phyloP scores from a whole-genome alignment of 1,284 basidiomycete species.

The Trichosporon ovoides region DNA sequence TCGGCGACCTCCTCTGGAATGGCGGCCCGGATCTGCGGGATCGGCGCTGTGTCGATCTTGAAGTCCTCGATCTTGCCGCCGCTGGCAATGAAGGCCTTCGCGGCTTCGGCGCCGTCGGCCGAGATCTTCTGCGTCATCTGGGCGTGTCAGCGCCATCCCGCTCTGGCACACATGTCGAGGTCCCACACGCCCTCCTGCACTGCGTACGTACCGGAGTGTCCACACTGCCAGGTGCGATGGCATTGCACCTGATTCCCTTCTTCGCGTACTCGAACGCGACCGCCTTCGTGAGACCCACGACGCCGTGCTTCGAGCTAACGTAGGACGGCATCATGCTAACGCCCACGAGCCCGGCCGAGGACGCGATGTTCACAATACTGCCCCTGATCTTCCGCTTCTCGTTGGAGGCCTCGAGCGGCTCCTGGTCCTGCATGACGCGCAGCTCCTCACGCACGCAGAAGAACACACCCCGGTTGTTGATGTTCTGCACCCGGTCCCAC shows the following conservation, averaged over 20 bases:
- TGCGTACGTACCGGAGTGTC: conserved; percentile 17
- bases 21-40: conserved; percentile 5
- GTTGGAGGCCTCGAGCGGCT: conserved; percentile 10
- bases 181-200: no score
- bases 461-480: conserved; percentile 28
- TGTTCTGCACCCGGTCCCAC: conserved; percentile 28
- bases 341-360: conserved; percentile 10
- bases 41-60: neutral
- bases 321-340: conserved; percentile 4
- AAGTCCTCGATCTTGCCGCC: neutral
- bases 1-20: conserved; percentile 33
- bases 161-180: no score
- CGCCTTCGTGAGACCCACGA: conserved; percentile 21
- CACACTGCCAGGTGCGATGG: conserved; percentile 20
- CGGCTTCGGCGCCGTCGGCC: neutral
- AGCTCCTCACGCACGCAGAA: conserved; percentile 24
- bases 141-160: neutral
- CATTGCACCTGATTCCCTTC: conserved; percentile 19
- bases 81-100: neutral
- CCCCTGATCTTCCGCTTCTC: conserved; percentile 15
- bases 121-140: neutral
- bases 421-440: conserved; percentile 22
- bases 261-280: conserved; percentile 18
- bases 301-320: conserved; percentile 22
- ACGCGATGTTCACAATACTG: conserved; percentile 25